Evolutionary conservation across 108 stramenopile species (phyloP).

Genomic region (Fistulifera solaris): DNA sequence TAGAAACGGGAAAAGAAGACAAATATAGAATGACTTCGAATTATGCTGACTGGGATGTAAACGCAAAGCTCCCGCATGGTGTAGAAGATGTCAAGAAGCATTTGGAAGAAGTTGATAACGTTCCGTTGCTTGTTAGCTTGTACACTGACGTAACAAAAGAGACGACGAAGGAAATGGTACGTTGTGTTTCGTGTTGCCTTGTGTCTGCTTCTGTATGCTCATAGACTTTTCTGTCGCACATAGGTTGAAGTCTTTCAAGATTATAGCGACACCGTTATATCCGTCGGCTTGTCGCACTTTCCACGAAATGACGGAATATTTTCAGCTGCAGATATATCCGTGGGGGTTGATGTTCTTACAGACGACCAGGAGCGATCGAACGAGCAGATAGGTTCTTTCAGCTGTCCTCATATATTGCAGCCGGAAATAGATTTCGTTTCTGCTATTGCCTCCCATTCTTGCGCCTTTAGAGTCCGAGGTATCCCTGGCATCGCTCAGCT

Average conservation of each 20-base stretch:
- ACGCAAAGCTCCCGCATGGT: constrained; percentile 92
- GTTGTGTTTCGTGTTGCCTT: constrained; percentile 25
- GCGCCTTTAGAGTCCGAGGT: constrained; percentile 59
- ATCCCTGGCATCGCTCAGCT: constrained; percentile 46
- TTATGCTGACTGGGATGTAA: constrained; percentile 98
- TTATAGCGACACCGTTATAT: constrained; percentile 74
- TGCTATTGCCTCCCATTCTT: constrained; percentile 61
- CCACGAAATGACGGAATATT: constrained; percentile 69
- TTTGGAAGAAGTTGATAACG: constrained; percentile 90
- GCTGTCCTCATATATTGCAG: constrained; percentile 3
- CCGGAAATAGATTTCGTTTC: constrained; percentile 60
- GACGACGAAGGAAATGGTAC: constrained; percentile 79
- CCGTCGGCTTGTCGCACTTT: constrained; percentile 66
- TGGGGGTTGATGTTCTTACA: constrained; percentile 64
- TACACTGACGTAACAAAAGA: constrained; percentile 91
- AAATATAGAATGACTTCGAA: constrained; percentile 81
- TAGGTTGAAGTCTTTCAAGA: constrained; percentile 78
- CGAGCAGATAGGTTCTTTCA: background rate
- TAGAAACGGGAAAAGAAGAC: constrained; percentile 74
- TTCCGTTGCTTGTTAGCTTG: constrained; percentile 90
- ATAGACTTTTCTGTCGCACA: background rate
- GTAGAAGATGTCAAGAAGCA: constrained; percentile 78
- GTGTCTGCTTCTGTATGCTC: too few relatives aligned
- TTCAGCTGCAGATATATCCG: constrained; percentile 61
- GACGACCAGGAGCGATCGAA: constrained; percentile 22